Conservation (phyloP, 208 protist species). For the Leishmania martiniquensis region DNA sequence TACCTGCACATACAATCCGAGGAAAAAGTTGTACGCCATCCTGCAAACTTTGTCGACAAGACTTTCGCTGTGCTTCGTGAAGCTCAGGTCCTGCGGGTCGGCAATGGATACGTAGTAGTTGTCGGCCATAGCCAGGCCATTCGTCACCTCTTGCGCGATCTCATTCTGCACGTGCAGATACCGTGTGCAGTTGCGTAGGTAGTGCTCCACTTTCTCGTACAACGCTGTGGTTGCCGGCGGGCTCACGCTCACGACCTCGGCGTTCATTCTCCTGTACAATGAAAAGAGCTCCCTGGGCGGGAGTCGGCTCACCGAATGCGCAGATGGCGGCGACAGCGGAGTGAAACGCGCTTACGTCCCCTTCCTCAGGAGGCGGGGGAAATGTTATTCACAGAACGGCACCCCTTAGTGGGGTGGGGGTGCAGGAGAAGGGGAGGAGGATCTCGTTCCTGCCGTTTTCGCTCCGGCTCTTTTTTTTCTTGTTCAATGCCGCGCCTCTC, state of each 20-base stretch:
- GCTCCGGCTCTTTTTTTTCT: no score
- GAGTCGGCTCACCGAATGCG: not conserved
- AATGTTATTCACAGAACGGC: no score
- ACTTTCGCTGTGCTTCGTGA: conserved; percentile 23
- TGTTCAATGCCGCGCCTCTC: no score
- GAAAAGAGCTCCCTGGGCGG: not conserved
- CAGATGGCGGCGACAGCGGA: not conserved
- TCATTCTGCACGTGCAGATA: conserved; percentile 35
- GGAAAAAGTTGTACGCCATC: conserved; percentile 26
- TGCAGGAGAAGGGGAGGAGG: no score
- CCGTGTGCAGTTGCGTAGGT: conserved; percentile 35
- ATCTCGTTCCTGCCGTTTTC: no score
- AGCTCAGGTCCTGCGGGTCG: conserved; percentile 40
- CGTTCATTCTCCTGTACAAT: not conserved
- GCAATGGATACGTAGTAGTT: conserved; percentile 70
- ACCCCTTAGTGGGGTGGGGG: no score
- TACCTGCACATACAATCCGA: conserved; percentile 40
- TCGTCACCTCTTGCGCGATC: conserved; percentile 35
- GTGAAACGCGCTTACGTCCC: not conserved
- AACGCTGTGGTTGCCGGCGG: conserved; percentile 17
- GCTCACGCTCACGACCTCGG: conserved; percentile 9
- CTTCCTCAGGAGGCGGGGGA: not conserved
- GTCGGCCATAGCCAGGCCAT: conserved; percentile 33
- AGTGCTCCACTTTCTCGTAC: conserved; percentile 24
- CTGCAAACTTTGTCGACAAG: not conserved